Base-by-base conservation (phyloP, 306 rosid species). In the Canavalia gladiata region DNA sequence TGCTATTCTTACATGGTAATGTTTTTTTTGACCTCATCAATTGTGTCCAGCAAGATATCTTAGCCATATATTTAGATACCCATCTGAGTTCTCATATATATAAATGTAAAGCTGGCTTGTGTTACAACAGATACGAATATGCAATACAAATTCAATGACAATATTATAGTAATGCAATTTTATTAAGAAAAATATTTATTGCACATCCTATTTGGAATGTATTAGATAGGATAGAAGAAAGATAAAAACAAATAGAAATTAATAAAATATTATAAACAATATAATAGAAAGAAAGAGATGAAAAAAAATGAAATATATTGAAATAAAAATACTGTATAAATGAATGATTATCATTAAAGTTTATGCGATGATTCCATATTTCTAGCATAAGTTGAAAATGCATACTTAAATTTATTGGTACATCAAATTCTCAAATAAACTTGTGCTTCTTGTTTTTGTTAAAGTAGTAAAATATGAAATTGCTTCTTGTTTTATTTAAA, bases 371-470 rank as follows among this genome's bases (percentile, higher is more conserved):
- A 11, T 28, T 50, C 25, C 30, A 5, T 47, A 49, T 31, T 58
- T 63, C 42, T 51, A 10, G 33, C 47, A 49, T 28, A 72, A 60
- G 10, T 8, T 50, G 78, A 11, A 29, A 12, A 60, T 62, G 49
- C 29, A 35, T 72, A 33, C 11, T 18, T 25, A 52, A 52, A 55
- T 55, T 81, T 55, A 51, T 41, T 45, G 31, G 35, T 67, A 28
- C 47, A 35, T 75, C 35, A 28, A 82, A 46, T 60, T 11, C 9
- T 67, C 8, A 1, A 8, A 45, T 69, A 31, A 8, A 37, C 29
- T 63, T 65, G 9, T 60, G 77, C 67, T 6, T 58, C 72, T 6
- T 58, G 4, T 63, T 63, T 76, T 46, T 47, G 39, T 35, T 37
- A 29, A 30, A 68, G 12, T 58, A n/a, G 11, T 66, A 13, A 35